A percentile compares a stretch with the other conserved stretches of the same genome.
Evolutionary conservation across 768 basidiomycete species (phyloP).

Genomic region (Tylopilus subfusipes): DNA sequence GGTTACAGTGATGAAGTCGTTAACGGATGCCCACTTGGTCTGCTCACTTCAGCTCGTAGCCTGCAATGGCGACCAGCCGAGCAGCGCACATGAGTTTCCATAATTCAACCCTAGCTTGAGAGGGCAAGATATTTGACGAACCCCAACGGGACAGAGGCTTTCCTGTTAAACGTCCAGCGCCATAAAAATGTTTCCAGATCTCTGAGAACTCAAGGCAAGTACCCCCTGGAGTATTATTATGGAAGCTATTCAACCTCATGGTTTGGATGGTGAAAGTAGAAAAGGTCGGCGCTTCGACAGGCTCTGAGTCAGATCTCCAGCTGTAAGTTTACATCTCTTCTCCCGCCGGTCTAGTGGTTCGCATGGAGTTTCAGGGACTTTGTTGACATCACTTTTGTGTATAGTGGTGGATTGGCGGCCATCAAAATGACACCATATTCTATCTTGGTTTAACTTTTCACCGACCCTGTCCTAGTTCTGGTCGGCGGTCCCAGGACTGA

Average conservation of each 20-base stretch:
- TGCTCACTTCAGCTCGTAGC: not conserved
- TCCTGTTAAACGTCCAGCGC: not conserved
- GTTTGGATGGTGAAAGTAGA: constrained; percentile 11
- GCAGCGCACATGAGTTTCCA: not conserved
- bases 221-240: constrained; percentile 22
- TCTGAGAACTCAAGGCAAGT: constrained; percentile 17
- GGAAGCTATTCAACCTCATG: constrained; percentile 18
- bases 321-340: constrained; percentile 18
- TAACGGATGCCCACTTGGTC: constrained; percentile 1
- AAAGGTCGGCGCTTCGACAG: constrained; percentile 12
- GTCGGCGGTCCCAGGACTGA: constrained; percentile 10
- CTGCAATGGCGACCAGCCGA: not conserved
- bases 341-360: constrained; percentile 23
- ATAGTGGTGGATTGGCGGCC: constrained; percentile 18
- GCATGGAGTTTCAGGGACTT: constrained; percentile 21
- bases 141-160: not conserved
- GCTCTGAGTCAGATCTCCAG: constrained; percentile 21
- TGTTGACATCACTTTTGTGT: constrained; percentile 19
- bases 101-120: not conserved
- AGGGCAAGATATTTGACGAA: not conserved
- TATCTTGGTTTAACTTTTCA: constrained; percentile 20
- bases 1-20: constrained; percentile 24
- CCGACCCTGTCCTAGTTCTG: constrained; percentile 13
- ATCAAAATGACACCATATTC: constrained; percentile 21
- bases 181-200: constrained; percentile 12